Evolutionary conservation across 1,139 yeast species (phyloP).

Genomic region (Diutina mesorugosa): DNA sequence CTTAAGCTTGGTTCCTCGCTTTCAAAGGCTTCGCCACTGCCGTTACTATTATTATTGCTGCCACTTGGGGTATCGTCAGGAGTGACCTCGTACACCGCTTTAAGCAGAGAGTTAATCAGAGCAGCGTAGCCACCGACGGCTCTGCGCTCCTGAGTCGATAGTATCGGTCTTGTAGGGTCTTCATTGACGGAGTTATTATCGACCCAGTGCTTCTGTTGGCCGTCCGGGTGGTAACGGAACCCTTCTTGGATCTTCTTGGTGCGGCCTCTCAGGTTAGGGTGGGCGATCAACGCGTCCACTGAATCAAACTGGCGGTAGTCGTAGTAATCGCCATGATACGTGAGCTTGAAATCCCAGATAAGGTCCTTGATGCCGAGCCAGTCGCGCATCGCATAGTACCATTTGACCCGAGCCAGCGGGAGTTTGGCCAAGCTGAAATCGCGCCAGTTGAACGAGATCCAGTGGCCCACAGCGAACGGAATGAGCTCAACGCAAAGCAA

Average conservation of each 20-base stretch:
- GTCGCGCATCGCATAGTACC: conserved; percentile 57
- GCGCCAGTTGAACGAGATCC: conserved; percentile 68
- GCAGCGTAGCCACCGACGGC: neutral
- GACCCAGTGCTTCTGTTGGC: conserved; percentile 78
- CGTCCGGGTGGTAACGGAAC: conserved; percentile 65
- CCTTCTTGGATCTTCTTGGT: conserved; percentile 75
- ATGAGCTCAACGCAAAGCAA: conserved; percentile 74
- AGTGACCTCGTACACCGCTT: neutral
- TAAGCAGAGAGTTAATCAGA: neutral
- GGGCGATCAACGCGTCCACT: conserved; percentile 57
- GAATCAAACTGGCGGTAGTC: conserved; percentile 79
- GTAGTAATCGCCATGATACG: conserved; percentile 60
- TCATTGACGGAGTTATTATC: neutral
- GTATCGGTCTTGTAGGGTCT: neutral
- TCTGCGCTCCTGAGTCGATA: neutral
- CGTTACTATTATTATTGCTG: neutral
- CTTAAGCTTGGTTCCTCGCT: conserved; percentile 5
- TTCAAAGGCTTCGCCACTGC: neutral
- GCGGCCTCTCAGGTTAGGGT: conserved; percentile 54
- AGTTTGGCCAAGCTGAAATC: conserved; percentile 52
- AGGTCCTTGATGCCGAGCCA: conserved; percentile 68
- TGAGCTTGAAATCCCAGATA: conserved; percentile 55
- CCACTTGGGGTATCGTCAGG: neutral
- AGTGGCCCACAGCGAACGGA: conserved; percentile 79
- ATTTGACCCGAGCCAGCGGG: conserved; percentile 57